Conservation (phyloP, 2,329 filamentous ascomycete species). For the Stemphylium lycopersici region DNA sequence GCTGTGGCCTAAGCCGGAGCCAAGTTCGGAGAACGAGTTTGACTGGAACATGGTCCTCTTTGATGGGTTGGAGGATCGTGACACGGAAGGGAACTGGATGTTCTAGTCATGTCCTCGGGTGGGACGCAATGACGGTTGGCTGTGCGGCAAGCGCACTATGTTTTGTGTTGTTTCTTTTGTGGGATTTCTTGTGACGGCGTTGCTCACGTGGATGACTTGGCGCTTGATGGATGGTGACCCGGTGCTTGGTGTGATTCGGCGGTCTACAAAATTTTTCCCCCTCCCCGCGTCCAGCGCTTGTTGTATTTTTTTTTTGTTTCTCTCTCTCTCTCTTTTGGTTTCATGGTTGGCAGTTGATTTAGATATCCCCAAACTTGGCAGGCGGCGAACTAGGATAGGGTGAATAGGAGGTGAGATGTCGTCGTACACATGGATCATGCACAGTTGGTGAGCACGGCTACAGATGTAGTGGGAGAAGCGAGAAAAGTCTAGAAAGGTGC, state of each 20-base stretch:
- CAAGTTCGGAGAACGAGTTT: slow-evolving; percentile 17
- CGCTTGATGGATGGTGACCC: neutral
- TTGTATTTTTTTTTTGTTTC: neutral
- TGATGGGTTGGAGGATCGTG: slow-evolving; percentile 43
- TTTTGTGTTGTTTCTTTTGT: neutral
- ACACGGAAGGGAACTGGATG: slow-evolving; percentile 45
- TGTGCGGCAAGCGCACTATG: neutral
- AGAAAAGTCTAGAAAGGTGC: too few relatives aligned
- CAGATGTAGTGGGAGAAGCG: too few relatives aligned
- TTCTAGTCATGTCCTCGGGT: too few relatives aligned
- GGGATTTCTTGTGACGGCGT: neutral
- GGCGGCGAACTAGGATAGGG: too few relatives aligned
- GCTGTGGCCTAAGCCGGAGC: slow-evolving; percentile 36
- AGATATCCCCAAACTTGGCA: too few relatives aligned
- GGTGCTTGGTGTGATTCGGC: neutral
- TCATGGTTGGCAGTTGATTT: too few relatives aligned
- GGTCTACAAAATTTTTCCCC: neutral
- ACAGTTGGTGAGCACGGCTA: too few relatives aligned
- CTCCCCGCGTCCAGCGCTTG: neutral
- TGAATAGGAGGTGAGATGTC: too few relatives aligned
- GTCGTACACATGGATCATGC: too few relatives aligned
- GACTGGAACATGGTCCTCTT: slow-evolving; percentile 47
- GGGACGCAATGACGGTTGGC: too few relatives aligned
- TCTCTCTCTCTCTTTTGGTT: too few relatives aligned
- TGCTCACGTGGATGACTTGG: neutral